A percentile compares a stretch with the other conserved stretches of the same genome.
Evolutionary conservation across 768 basidiomycete species (phyloP).

Genomic region (Russula sp.): DNA sequence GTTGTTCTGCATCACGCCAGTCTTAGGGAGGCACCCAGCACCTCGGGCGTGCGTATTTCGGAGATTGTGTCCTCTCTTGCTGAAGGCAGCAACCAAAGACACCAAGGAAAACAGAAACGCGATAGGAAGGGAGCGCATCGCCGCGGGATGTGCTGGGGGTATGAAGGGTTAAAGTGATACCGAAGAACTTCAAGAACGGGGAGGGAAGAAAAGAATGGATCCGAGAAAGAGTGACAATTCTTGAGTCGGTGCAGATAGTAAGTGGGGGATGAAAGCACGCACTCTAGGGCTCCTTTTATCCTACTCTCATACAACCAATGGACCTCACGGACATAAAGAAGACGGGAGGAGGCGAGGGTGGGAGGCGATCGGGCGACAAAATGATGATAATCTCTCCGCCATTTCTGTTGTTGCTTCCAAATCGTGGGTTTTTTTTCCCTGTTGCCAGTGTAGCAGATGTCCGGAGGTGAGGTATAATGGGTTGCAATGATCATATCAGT

Average conservation of each 20-base stretch:
- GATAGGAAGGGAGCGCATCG: background rate
- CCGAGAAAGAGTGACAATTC: background rate
- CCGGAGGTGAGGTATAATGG: background rate
- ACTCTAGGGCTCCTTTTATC: background rate
- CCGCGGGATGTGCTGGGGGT: background rate
- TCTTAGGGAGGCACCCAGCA: background rate
- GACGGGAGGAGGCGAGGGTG: too few species aligned
- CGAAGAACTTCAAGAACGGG: background rate
- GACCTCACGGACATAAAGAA: too few species aligned
- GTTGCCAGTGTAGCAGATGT: background rate
- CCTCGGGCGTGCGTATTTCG: background rate
- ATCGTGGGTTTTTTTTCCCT: background rate
- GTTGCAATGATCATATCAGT: background rate
- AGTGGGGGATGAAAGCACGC: background rate
- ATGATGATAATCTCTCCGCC: background rate
- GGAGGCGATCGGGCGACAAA: background rate
- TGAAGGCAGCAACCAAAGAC: slow-evolving; percentile 10
- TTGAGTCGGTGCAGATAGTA: background rate
- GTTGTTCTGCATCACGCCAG: background rate
- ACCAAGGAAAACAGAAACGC: background rate
- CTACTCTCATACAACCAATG: background rate
- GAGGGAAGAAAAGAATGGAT: too few species aligned
- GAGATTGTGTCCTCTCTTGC: background rate
- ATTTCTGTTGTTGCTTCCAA: background rate
- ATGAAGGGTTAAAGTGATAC: background rate